A percentile compares a stretch with the other conserved stretches of the same genome.
Evolutionary conservation across 176 grass and related monocot species (phyloP).

Genomic region (Bonia amplexicaulis): DNA sequence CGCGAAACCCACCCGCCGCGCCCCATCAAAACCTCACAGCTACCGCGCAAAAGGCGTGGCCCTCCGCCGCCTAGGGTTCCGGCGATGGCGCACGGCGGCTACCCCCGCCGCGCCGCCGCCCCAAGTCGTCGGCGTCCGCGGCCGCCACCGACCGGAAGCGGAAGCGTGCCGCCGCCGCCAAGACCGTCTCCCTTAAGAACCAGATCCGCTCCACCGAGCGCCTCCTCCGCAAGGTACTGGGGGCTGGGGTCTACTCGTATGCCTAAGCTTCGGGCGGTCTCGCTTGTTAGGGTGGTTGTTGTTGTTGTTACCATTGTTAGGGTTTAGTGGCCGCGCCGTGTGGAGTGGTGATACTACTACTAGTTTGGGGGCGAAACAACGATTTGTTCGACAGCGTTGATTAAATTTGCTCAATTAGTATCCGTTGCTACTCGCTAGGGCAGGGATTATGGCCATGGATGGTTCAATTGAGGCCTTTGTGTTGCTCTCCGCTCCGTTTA

Average conservation of each 20-base stretch:
- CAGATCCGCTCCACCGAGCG: conserved; percentile 92
- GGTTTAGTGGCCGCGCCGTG: neutral
- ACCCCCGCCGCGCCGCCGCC: conserved; percentile 49
- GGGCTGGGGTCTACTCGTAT: neutral
- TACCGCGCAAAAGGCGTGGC: neutral
- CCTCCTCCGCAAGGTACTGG: conserved; percentile 86
- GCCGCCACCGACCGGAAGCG: conserved; percentile 33
- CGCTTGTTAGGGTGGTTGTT: neutral
- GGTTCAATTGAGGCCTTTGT: neutral
- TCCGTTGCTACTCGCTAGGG: neutral
- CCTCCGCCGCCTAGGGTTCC: conserved; percentile 32
- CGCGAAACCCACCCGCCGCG: neutral
- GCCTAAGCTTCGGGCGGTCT: neutral
- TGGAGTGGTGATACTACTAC: neutral
- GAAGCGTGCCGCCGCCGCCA: conserved; percentile 48
- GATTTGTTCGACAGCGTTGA: neutral
- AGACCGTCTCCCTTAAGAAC: conserved; percentile 76
- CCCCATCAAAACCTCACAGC: neutral
- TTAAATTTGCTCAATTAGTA: neutral
- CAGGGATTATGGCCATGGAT: neutral
- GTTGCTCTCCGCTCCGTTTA: neutral
- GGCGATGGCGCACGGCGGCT: conserved; percentile 77
- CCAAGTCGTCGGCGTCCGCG: conserved; percentile 34
- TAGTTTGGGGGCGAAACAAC: neutral
- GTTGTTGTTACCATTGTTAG: neutral